Percentiles rank a stretch among this genome's conserved stretches.
phyloP scores from a whole-genome alignment of 2,329 filamentous ascomycete species.

The Gnomoniopsis smithogilvyi region DNA sequence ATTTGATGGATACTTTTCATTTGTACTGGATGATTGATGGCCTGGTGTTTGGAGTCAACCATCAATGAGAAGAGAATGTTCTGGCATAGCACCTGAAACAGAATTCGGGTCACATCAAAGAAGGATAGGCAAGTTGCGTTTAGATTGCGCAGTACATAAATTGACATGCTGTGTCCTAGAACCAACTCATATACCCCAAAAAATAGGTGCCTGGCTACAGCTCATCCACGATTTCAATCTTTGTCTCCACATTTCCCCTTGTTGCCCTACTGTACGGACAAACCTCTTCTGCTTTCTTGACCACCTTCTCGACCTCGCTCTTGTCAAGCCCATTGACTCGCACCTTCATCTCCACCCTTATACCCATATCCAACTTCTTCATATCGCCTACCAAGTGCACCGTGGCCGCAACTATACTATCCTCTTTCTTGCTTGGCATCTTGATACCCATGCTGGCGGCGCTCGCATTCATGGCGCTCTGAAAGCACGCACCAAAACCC shows the following conservation, averaged over 20 bases:
- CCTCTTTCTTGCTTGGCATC: constrained; percentile 34
- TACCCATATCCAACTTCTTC: constrained; percentile 41
- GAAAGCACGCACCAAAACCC: constrained; percentile 45
- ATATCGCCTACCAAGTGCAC: constrained; percentile 42
- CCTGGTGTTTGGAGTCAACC: neutral
- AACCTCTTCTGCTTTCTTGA: constrained; percentile 25
- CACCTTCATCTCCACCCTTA: constrained; percentile 40
- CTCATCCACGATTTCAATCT: constrained; percentile 21
- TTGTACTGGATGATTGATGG: neutral
- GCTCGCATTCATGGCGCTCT: constrained; percentile 42
- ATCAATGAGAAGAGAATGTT: neutral
- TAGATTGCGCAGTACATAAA: neutral
- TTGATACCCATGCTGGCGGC: constrained; percentile 36
- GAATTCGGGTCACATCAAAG: too few relatives aligned
- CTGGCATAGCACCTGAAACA: neutral
- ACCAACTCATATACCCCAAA: neutral
- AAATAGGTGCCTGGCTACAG: neutral
- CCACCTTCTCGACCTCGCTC: constrained; percentile 24
- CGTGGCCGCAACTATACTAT: constrained; percentile 37
- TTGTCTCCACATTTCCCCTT: constrained; percentile 25
- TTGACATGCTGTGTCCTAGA: neutral
- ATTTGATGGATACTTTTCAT: neutral
- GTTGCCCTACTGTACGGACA: constrained; percentile 28
- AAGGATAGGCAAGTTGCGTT: too few relatives aligned
- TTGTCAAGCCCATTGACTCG: constrained; percentile 28